phyloP scores from a whole-genome alignment of 2,329 filamentous ascomycete genomes.

The Aspergillus niger region DNA sequence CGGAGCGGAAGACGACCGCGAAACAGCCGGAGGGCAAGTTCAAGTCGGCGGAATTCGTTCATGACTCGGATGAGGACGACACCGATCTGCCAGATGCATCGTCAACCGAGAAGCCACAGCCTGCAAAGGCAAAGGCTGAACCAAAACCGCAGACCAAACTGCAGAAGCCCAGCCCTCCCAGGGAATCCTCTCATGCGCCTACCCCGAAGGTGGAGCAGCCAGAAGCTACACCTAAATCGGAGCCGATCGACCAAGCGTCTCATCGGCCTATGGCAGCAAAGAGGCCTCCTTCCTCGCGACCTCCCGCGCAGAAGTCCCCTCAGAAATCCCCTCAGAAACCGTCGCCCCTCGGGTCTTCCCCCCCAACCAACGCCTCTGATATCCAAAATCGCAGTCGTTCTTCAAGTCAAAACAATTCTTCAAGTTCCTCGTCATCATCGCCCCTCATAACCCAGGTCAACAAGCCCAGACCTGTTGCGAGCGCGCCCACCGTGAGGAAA shows the following conservation, averaged over 20 bases:
- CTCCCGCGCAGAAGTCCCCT: slow-evolving; percentile 51
- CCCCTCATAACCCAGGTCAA: slow-evolving; percentile 45
- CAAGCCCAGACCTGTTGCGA: slow-evolving; percentile 27
- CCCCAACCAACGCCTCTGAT: slow-evolving; percentile 63
- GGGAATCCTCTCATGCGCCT: slow-evolving; percentile 23
- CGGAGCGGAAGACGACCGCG: slow-evolving; percentile 40
- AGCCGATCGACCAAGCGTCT: slow-evolving; percentile 23
- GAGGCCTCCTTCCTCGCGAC: slow-evolving; percentile 39
- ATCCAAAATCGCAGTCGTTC: slow-evolving; percentile 49
- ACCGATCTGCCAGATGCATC: slow-evolving; percentile 44
- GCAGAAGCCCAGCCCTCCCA: slow-evolving; percentile 21
- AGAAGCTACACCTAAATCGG: slow-evolving; percentile 28
- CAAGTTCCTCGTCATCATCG: slow-evolving; percentile 51
- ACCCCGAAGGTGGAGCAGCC: slow-evolving; percentile 30
- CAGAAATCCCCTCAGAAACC: slow-evolving; percentile 60
- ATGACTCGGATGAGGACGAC: slow-evolving; percentile 54
- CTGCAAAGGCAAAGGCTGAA: slow-evolving; percentile 22
- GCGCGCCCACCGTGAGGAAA: slow-evolving; percentile 24
- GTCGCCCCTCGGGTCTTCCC: slow-evolving; percentile 63
- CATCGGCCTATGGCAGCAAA: slow-evolving; percentile 39
- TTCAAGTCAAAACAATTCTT: slow-evolving; percentile 46
- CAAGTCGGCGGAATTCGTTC: slow-evolving; percentile 57
- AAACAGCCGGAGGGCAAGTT: slow-evolving; percentile 48
- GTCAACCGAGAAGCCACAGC: slow-evolving; percentile 22
- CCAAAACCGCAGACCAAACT: slow-evolving; percentile 22